These are phyloP conservation scores for Graphiopsis chlorocephala DNA, from an alignment of 2,329 filamentous ascomycete genomes.

Conservation along the genomic window DNA sequence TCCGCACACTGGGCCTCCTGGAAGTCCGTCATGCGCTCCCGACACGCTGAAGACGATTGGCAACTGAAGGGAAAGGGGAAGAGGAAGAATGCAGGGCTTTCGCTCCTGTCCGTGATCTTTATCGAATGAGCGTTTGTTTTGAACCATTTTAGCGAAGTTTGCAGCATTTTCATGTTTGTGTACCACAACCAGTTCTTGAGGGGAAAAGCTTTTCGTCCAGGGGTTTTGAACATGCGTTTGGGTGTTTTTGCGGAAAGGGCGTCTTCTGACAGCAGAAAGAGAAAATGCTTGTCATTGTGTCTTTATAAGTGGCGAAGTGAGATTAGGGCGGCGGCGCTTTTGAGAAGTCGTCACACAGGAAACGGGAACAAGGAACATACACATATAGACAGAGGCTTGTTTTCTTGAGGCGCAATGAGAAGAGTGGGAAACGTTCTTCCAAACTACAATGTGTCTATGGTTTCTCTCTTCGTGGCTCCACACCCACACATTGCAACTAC, in stretches of 20 bases:
- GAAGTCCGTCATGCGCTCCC: not conserved
- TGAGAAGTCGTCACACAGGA: too few species aligned
- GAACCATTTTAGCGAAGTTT: not conserved
- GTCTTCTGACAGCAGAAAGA: not conserved
- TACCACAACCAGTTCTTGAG: not conserved
- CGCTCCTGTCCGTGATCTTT: not conserved
- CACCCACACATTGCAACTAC: too few species aligned
- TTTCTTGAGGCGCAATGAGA: not conserved
- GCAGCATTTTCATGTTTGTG: not conserved
- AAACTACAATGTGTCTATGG: too few species aligned
- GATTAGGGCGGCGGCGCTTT: not conserved
- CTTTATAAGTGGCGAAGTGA: not conserved
- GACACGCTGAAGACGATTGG: not conserved
- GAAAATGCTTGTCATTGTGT: not conserved
- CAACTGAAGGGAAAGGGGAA: not conserved
- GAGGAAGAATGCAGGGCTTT: not conserved
- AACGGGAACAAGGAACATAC: not conserved
- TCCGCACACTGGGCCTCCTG: not conserved
- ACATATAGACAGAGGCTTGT: not conserved
- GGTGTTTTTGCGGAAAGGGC: not conserved
- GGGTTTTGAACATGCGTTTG: not conserved
- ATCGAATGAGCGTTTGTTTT: not conserved
- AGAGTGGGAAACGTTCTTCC: too few species aligned
- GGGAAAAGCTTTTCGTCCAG: not conserved
- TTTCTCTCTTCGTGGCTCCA: too few species aligned